Evolutionary conservation across 176 grass and related monocot genomes (phyloP), one percentile per base, ranked within the genome.

Genomic region (Avena eriantha): DNA sequence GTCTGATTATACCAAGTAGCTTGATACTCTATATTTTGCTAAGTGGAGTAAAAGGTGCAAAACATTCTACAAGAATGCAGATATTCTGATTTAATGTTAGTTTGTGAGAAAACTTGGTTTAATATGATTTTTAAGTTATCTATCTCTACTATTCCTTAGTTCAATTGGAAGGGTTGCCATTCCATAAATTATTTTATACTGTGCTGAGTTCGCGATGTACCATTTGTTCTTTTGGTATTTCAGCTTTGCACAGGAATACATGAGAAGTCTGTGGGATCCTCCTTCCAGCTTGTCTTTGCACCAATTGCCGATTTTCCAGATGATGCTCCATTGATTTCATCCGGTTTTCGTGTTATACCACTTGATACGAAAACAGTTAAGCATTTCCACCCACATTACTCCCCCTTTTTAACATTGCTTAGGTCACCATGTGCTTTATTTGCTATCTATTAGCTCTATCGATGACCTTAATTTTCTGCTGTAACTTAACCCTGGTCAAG

Each of bases 281-380:
- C 92, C 80, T 94, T 93, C 86, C 97, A 99, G 81, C 97, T 99
- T 90, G 90, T 99, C 36, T 99, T 99, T 85, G 94, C 97, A 83
- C 92, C 92, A 19, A 94, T 96, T 63, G 92, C 96, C 53, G 94
- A 86, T 84, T 99, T 99, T 82, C 92, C 94, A 57, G 97, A 96
- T 69, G 97, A 99, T 54, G 85, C 92, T 80, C 92, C 94, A 2
- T 88, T 99, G 48, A 71, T 99, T 80, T 93, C 94, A 80, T 99
- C 97, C 75, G 97, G 97, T 23, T 99, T 99, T 49, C 87, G 92
- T 85, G 94, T 96, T 36, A 96, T 99, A 85, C 97, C 97, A 17
- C 87, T 99, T 87, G 97, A 99, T 92, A 81, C 73, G 19, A 96
- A 96, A 96, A 79, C 93, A 90, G 93, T 98, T 94, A 80, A 91